Conservation (phyloP, 163 green algal species). For the Scenedesmus sp. region DNA sequence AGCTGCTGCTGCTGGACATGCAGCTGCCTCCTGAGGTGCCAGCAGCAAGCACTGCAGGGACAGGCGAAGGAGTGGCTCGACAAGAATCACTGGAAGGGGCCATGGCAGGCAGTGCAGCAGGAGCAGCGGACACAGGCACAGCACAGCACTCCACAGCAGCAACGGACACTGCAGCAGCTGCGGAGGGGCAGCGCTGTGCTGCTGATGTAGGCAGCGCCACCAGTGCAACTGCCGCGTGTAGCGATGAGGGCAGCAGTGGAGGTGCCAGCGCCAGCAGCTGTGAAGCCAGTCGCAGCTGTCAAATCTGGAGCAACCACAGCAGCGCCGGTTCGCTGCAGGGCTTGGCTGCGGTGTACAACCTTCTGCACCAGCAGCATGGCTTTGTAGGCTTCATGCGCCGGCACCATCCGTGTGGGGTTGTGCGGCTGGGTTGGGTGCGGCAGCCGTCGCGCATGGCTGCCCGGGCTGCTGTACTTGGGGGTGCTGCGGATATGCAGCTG, state of each 20-base stretch:
- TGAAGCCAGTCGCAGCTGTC: not conserved
- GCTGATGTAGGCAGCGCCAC: not conserved
- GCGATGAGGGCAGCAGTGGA: not conserved
- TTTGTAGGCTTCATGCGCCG: slow-evolving; percentile 27
- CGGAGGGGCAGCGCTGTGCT: not conserved
- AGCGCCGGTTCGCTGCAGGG: not conserved
- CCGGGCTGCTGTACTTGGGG: not conserved
- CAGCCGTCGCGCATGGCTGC: slow-evolving; percentile 4
- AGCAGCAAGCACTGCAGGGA: not conserved
- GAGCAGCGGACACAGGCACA: not conserved
- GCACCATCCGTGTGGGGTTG: not conserved
- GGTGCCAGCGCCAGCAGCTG: not conserved
- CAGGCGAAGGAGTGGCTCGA: too few species aligned
- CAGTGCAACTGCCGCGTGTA: not conserved
- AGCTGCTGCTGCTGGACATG: slow-evolving; percentile 23
- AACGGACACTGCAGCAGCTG: not conserved
- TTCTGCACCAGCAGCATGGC: slow-evolving; percentile 36
- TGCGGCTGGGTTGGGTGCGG: slow-evolving; percentile 32
- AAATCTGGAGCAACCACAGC: not conserved
- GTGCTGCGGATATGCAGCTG: not conserved
- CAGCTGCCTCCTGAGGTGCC: not conserved
- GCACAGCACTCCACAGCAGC: not conserved
- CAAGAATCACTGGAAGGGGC: too few species aligned
- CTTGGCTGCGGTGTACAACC: not conserved
- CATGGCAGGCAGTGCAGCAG: not conserved